phyloP scores from a whole-genome alignment of 345 rosid species.

The Schrenkiella parvula region DNA sequence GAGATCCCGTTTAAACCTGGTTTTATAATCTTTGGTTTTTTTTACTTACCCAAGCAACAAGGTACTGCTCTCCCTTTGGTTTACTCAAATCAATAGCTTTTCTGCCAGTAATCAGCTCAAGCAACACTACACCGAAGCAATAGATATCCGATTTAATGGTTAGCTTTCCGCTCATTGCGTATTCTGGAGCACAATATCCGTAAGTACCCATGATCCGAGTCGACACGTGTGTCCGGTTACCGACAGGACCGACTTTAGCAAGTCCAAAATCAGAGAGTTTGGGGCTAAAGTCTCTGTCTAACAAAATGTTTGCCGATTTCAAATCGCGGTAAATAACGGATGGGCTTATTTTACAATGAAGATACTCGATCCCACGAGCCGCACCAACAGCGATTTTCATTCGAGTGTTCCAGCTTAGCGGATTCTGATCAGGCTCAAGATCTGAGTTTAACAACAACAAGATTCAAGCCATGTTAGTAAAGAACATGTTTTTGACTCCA shows the following conservation, averaged over 20 bases:
- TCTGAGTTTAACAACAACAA: slow-evolving; percentile 39
- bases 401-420: slow-evolving; percentile 70
- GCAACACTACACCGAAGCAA: slow-evolving; percentile 82
- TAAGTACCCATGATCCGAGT: slow-evolving; percentile 97
- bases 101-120: slow-evolving; percentile 86
- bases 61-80: slow-evolving; percentile 67
- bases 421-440: slow-evolving; percentile 46
- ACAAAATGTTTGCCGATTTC: slow-evolving; percentile 85
- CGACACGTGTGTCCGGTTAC: slow-evolving; percentile 89
- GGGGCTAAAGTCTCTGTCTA: slow-evolving; percentile 62
- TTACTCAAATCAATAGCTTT: slow-evolving; percentile 62
- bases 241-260: slow-evolving; percentile 90
- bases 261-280: slow-evolving; percentile 93
- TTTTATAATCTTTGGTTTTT: neutral
- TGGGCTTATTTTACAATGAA: slow-evolving; percentile 85
- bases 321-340: slow-evolving; percentile 89
- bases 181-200: slow-evolving; percentile 97
- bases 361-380: slow-evolving; percentile 83
- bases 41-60: slow-evolving; percentile 71
- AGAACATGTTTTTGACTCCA: neutral
- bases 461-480: neutral
- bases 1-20: neutral
- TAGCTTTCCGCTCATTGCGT: slow-evolving; percentile 88
- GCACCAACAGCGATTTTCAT: slow-evolving; percentile 90
- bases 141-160: slow-evolving; percentile 93